phyloP scores from a whole-genome alignment of 441 rosid species.

The Arabidopsis hybrid region DNA sequence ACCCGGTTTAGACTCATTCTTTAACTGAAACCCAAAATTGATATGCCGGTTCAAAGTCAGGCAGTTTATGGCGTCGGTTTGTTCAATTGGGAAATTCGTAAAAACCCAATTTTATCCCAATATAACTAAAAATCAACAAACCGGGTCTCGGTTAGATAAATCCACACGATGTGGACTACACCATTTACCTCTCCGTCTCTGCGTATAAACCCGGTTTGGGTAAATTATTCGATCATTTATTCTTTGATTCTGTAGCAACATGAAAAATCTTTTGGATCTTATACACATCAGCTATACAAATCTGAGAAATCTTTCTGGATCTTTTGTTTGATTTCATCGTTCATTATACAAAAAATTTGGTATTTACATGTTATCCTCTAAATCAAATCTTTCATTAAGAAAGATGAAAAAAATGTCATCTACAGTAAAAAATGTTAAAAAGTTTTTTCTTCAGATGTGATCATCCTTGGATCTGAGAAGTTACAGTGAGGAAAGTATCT shows the following conservation, averaged over 20 bases:
- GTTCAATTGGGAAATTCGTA: neutral
- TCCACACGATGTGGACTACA: no score
- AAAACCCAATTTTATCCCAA: neutral
- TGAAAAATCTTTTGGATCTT: slow-evolving; percentile 4
- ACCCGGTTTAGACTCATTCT: neutral
- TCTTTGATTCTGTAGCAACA: slow-evolving; percentile 21
- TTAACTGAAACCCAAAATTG: neutral
- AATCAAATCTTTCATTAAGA: slow-evolving; percentile 13
- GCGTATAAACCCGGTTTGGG: slow-evolving; percentile 5
- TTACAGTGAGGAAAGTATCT: slow-evolving; percentile 30
- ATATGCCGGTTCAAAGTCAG: neutral
- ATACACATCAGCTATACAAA: neutral
- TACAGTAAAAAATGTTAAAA: neutral
- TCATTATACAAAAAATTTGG: neutral
- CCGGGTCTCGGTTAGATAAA: neutral
- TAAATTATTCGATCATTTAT: slow-evolving; percentile 17
- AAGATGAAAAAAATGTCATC: slow-evolving; percentile 12
- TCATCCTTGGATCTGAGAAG: slow-evolving; percentile 43
- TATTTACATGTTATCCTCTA: neutral
- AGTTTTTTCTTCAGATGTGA: neutral
- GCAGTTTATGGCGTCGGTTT: slow-evolving; percentile 11
- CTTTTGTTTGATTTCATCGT: neutral
- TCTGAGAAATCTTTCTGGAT: slow-evolving; percentile 22
- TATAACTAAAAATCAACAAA: neutral
- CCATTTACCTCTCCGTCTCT: no score